Evolutionary conservation across 768 basidiomycete species (phyloP), one percentile per base, ranked within the genome.

Genomic region (Asterophora parasitica): DNA sequence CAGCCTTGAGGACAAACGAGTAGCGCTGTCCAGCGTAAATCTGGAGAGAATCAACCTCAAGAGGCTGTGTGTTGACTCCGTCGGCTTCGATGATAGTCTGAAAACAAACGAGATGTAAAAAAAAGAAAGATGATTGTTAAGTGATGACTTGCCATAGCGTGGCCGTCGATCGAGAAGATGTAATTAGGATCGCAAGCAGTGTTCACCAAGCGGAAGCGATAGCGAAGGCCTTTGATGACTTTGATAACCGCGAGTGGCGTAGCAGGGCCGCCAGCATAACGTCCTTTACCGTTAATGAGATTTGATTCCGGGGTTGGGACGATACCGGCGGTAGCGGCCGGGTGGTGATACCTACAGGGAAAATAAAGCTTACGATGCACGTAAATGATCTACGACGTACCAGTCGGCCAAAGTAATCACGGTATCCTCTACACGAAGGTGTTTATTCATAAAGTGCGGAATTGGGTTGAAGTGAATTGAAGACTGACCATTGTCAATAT

Each of bases 161-260:
- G 72, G 35, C 61, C 58, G 44, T 72, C 66, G 40, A 70, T 49
- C 7, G 66, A 69, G 59, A 72, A 65, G 1, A 56, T 64, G 57
- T 66, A 68, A 57, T 63, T 67, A 0, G 72, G 71, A 10, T 70
- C 65, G 55, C 80, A 80, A n/a, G 77, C 67, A 19, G 68, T 67
- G 30, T 63, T 59, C 51, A 81, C 58, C 13, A 80, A 30, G 11
- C 78, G 77, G 58, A 80, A 72, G 30, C 79, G 67, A 57, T 79
- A 81, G n/a, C 78, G 63, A 44, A 63, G 56, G 7, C 71, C 72
- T 0, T 51, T 46, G 20, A 58, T 46, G 26, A 80, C 74, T 32
- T 67, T 66, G 55, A 79, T 62, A 4, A 77, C 66, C 0, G 78
- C 58, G 20, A 70, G 68, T 0, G 68, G 62, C 2, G 63, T 59